phyloP scores from a whole-genome alignment of 2,329 filamentous ascomycete species.

The Hymenotorrendiella dingleyae region DNA sequence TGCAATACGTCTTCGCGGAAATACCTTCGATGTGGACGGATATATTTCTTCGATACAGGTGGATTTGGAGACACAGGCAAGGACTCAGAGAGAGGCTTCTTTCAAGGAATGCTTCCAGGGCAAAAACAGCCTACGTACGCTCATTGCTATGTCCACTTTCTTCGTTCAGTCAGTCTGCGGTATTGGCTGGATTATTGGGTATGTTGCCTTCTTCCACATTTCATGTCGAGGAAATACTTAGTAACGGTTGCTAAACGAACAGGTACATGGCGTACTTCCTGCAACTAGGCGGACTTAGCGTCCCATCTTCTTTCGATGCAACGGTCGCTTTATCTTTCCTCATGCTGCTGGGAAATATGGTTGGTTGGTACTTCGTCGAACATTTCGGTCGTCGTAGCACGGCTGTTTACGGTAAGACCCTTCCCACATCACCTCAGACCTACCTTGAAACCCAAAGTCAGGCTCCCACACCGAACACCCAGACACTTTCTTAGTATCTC shows the following conservation, averaged over 20 bases:
- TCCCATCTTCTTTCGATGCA: slow-evolving; percentile 21
- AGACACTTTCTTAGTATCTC: no score
- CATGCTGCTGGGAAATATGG: slow-evolving; percentile 30
- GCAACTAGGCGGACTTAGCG: slow-evolving; percentile 27
- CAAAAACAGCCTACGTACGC: slow-evolving; percentile 13
- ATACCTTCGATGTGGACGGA: not conserved
- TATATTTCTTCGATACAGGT: not conserved
- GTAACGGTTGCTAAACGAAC: not conserved
- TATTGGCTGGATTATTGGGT: slow-evolving; percentile 30
- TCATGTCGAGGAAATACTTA: not conserved
- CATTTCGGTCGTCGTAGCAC: slow-evolving; percentile 27
- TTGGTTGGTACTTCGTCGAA: slow-evolving; percentile 30
- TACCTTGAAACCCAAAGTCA: no score
- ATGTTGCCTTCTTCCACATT: slow-evolving; percentile 6
- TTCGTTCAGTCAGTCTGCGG: slow-evolving; percentile 30
- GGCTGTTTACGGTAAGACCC: slow-evolving; percentile 15
- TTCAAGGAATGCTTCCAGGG: slow-evolving; percentile 20
- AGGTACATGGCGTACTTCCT: slow-evolving; percentile 26
- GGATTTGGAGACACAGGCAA: not conserved
- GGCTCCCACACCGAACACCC: no score
- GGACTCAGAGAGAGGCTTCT: not conserved
- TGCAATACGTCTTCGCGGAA: slow-evolving; percentile 7
- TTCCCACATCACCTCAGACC: no score
- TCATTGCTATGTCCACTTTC: slow-evolving; percentile 29
- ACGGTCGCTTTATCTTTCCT: slow-evolving; percentile 27